A percentile compares a stretch with the other conserved stretches of the same genome.
These are phyloP conservation scores for Leccinum rimulosum DNA, from an alignment of 768 basidiomycete species.

Conservation along the genomic window DNA sequence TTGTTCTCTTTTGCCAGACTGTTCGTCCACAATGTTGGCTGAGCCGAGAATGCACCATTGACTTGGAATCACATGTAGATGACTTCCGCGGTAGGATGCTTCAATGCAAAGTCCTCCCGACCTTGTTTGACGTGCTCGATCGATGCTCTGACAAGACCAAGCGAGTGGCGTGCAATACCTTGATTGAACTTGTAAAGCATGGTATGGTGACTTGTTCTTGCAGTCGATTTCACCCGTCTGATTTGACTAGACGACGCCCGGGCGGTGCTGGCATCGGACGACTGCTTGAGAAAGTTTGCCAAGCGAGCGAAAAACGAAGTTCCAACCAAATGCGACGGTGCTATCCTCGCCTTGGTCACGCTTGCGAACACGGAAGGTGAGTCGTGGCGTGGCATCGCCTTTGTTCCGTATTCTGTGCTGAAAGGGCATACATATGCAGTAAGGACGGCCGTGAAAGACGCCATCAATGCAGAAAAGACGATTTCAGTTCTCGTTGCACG, in stretches of 20 bases:
- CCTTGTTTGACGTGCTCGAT: conserved; percentile 20
- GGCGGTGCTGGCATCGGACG: background rate
- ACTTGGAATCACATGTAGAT: conserved; percentile 12
- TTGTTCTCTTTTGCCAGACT: conserved; percentile 22
- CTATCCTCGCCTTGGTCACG: conserved; percentile 15
- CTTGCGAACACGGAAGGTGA: conserved; percentile 13
- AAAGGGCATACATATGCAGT: background rate
- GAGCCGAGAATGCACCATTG: background rate
- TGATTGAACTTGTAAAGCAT: conserved; percentile 17
- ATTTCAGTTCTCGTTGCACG: conserved; percentile 17
- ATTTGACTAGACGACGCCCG: conserved; percentile 10
- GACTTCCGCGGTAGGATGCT: conserved; percentile 20
- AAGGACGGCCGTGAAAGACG: conserved; percentile 7
- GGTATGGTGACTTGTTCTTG: conserved; percentile 7
- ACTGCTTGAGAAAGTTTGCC: conserved; percentile 16
- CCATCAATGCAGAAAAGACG: conserved; percentile 16
- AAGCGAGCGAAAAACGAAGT: conserved; percentile 8
- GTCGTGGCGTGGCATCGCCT: background rate
- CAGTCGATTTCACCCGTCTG: background rate
- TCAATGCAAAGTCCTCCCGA: conserved; percentile 9
- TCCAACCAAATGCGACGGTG: conserved; percentile 15
- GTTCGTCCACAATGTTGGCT: conserved; percentile 4
- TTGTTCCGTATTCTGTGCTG: background rate
- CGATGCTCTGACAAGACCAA: conserved; percentile 21
- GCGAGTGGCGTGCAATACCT: conserved; percentile 8